Base-by-base conservation (phyloP, 164 flowering plant species). In the Kingdonia uniflora region DNA sequence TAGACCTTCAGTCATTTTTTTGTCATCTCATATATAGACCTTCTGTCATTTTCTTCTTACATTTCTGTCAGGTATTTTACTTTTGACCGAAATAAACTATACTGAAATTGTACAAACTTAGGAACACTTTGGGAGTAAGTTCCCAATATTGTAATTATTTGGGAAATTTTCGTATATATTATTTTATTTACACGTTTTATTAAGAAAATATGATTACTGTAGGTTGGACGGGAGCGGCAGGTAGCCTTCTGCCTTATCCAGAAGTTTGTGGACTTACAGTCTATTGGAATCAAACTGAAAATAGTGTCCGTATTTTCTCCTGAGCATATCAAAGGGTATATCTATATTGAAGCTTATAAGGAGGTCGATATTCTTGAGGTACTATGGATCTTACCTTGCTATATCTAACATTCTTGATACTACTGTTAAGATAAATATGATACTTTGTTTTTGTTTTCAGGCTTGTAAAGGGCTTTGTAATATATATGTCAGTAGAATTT, bases 201-300 rank as follows among this genome's bases (percentile, higher is more conserved):
- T n/a, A n/a, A n/a, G n/a, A 29, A 29, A 29, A 29, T 6, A 0
- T 23, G 20, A 52, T 60, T 20, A 20, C 19, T 71, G 65, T 68
- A 91, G 98, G 80, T 68, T 78, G 95, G 95, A 54, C 87, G 85
- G 26, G 98, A 91, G 80, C 79, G 76, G 65, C 71, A 72, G 60
- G 67, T 81, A 35, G 87, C 76, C 35, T 78, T 84, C 68, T 92
- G 96, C 64, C 80, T 92, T 14, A 88, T 92, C 79, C 96, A 92
- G 71, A 92, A 92, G 70, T 87, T 57, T 75, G 78, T 72, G 35
- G 88, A 85, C 49, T 53, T 85, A 72, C 62, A 65, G 50, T 42
- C 70, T 11, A 48, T 85, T 48, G 86, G 86, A 48, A 75, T 65
- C 52, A 82, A 79, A 40, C 64, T 92, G 57, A 74, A 78, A 64